Evolutionary conservation across 352 stramenopile genomes (phyloP).

Genomic region (Phytophthora multivora): DNA sequence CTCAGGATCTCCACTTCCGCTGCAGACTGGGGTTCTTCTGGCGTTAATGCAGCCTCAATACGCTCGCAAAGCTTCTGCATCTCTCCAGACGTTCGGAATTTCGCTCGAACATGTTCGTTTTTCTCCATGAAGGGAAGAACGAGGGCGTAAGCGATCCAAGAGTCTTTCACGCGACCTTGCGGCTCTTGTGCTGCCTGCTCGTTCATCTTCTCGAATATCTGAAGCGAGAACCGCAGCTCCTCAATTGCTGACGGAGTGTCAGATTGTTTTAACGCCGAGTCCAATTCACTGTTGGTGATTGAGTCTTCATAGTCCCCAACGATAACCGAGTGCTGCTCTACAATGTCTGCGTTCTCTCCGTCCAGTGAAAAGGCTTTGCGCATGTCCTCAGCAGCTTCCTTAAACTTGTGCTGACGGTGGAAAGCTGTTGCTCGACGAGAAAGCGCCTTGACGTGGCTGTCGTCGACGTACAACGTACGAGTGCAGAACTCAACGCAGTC

Average conservation of each 20-base stretch:
- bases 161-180: slow-evolving; percentile 9
- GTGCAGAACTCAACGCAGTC: slow-evolving; percentile 76
- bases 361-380: slow-evolving; percentile 49
- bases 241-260: slow-evolving; percentile 20
- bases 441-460: slow-evolving; percentile 68
- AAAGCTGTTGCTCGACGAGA: slow-evolving; percentile 61
- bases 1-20: slow-evolving; percentile 31
- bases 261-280: slow-evolving; percentile 9
- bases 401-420: slow-evolving; percentile 53
- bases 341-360: slow-evolving; percentile 58
- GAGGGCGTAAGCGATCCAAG: slow-evolving; percentile 56
- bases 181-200: slow-evolving; percentile 12
- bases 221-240: slow-evolving; percentile 53
- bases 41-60: slow-evolving; percentile 21
- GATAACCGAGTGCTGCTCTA: slow-evolving; percentile 75
- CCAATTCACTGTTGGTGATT: slow-evolving; percentile 38
- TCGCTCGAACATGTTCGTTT: slow-evolving; percentile 44
- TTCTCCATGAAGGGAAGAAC: slow-evolving; percentile 56
- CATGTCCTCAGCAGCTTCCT: slow-evolving; percentile 62
- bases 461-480: slow-evolving; percentile 62
- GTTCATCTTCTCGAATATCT: slow-evolving; percentile 57
- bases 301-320: slow-evolving; percentile 76
- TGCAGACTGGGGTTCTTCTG: neutral
- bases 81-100: slow-evolving; percentile 64
- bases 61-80: slow-evolving; percentile 53